Evolutionary conservation across 1,284 basidiomycete genomes (phyloP).

Genomic region (Trichosporon sp.): DNA sequence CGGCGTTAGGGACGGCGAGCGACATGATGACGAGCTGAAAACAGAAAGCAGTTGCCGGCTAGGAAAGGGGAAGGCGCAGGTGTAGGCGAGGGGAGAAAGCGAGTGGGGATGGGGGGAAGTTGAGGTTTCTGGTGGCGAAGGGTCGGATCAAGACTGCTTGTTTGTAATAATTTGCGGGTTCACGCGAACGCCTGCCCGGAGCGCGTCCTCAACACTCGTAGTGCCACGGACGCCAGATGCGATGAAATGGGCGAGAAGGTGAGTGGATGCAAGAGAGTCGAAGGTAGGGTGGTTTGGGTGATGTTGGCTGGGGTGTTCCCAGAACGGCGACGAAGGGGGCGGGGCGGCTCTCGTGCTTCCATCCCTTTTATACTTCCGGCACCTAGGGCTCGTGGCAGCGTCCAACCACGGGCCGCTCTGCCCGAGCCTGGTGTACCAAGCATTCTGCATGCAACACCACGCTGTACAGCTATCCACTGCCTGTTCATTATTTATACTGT

Average conservation of each 20-base stretch:
- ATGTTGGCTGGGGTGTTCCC: conserved; percentile 19
- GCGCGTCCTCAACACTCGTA: conserved; percentile 11
- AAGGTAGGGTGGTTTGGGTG: conserved; percentile 7
- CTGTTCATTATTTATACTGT: not conserved
- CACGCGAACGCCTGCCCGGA: conserved; percentile 16
- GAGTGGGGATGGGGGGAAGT: not conserved
- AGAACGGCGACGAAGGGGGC: conserved; percentile 14
- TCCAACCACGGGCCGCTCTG: conserved; percentile 1
- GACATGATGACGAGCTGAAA: conserved; percentile 31
- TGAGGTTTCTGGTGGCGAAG: conserved; percentile 9
- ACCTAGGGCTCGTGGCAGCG: not conserved
- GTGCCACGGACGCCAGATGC: conserved; percentile 15
- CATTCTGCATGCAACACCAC: not conserved
- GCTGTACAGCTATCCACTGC: not conserved
- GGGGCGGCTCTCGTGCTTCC: conserved; percentile 17
- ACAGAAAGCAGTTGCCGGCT: not conserved
- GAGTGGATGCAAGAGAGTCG: conserved; percentile 11
- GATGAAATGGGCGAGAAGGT: conserved; percentile 6
- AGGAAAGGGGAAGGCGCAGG: not conserved
- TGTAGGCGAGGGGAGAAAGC: not conserved
- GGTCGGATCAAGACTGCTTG: not conserved
- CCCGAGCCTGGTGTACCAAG: not conserved
- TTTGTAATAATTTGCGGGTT: conserved; percentile 21
- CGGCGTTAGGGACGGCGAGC: conserved; percentile 35
- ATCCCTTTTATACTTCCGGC: conserved; percentile 19